Evolutionary conservation across 1,139 yeast genomes (phyloP), one percentile per base, ranked within the genome.

Genomic region (Pneumocystis sp.): DNA sequence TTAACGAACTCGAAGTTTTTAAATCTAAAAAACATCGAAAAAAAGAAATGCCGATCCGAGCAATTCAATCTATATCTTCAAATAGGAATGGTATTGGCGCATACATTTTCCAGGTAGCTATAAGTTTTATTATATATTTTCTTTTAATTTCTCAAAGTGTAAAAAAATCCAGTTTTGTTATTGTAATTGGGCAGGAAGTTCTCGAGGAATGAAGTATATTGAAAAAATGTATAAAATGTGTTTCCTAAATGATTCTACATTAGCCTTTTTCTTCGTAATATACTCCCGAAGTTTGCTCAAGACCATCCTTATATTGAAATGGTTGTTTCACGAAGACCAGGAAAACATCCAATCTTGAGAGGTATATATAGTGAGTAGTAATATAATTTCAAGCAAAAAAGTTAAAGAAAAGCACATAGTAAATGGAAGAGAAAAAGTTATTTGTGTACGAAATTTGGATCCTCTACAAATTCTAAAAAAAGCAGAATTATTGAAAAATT

Each of bases 101-200:
- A 0, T 89, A 82, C 73, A 82, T 89, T 17, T 79, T 79, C 62
- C 93, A 89, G 65, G 72, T 72, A 64, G 19, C 68, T 64, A 10
- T 17, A 25, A 7, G 17, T 45, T 1, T 29, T 29, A 37, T 17
- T 29, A 8, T 45, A 17, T 50, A 50, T 50, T 50, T 35, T 59
- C 34, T 21, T 59, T 21, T 37, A 25, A 44, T 25, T 34, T 8
- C 39, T 15, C 59, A 25, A 74, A 77, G 65, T 89, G 96, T 78
- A 83, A 83, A 72, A 83, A 82, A 72, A 80, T 90, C 68, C 82
- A 85, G 15, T 76, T 91, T 65, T 85, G 87, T 68, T 90, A 85
- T 77, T 89, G 96, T 78, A 89, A 90, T 79, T 87, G 95, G 87
- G 97, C 97, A 63, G 98, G 97, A 25, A 87, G 96, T 3, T 91